These are phyloP conservation scores for Peronospora destructor DNA, from an alignment of 352 stramenopile species.

Conservation along the genomic window DNA sequence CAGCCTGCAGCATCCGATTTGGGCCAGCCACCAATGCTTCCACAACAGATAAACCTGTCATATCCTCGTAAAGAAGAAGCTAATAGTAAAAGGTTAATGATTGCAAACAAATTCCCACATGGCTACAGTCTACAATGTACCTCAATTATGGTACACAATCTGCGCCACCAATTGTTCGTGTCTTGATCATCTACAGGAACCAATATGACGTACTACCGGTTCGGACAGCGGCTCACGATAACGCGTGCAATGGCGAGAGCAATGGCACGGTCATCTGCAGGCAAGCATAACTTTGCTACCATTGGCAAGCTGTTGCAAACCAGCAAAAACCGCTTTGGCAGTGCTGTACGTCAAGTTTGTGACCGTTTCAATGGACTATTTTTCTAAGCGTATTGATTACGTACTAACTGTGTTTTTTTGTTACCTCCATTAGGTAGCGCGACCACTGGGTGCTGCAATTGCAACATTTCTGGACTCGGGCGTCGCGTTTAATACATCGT, in stretches of 20 bases:
- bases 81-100: no score
- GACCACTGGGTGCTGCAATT: slow-evolving; percentile 40
- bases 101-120: no score
- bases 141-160: no score
- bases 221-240: slow-evolving; percentile 54
- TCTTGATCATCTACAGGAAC: background rate
- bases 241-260: slow-evolving; percentile 54
- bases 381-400: background rate
- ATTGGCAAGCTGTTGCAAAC: slow-evolving; percentile 61
- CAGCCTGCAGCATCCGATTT: no score
- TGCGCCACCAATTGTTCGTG: background rate
- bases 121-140: background rate
- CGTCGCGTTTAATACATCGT: slow-evolving; percentile 48
- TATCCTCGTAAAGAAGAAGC: no score
- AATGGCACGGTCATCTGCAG: slow-evolving; percentile 49
- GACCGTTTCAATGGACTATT: slow-evolving; percentile 3
- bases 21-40: no score
- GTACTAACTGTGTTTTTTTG: no score
- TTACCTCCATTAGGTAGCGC: slow-evolving; percentile 30
- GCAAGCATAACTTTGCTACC: slow-evolving; percentile 36
- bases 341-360: slow-evolving; percentile 37
- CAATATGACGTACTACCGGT: slow-evolving; percentile 66
- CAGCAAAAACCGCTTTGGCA: slow-evolving; percentile 58
- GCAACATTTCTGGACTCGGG: slow-evolving; percentile 46
- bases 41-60: no score